Evolutionary conservation across 257 asterid species (phyloP), one percentile per base, ranked within the genome.

Genomic region (Penstemon barbatus): DNA sequence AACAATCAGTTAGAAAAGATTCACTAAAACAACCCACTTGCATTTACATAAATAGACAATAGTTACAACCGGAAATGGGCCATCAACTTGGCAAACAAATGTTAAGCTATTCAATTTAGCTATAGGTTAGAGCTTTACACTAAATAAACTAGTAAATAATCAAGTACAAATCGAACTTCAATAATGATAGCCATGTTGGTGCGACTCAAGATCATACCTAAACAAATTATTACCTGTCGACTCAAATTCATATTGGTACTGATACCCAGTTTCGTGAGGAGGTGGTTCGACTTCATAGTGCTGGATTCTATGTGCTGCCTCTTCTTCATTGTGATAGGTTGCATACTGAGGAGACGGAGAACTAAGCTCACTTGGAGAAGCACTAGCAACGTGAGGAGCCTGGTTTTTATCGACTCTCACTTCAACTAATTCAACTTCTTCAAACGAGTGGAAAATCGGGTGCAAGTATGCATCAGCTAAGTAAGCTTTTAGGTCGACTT

Each of bases 391-490:
- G 12, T 56, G 78, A 36, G 53, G 78, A 36, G 53, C 72, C 61
- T 68, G 76, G 58, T 48, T 74, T 74, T 79, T 76, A 8, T 89
- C 91, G 25, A 81, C 84, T 71, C 51, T 83, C 45, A 87, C 91
- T 39, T 89, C 96, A 42, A 78, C 82, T 74, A 86, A 66, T 13
- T 91, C 89, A 5, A 83, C 89, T 80, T 91, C 93, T 77, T 89
- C 93, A 58, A 89, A 87, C 19, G 98, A 89, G 76, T 65, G 91
- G 81, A 91, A 94, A 48, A 91, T 91, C 3, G 99, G 99, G 36
- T 94, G 99, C 74, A 94, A 71, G 78, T 94, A 94, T 7, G 99
- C 99, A 63, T 94, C 97, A 0, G 96, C 86, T 77, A 94, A 76
- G 82, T 69, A 87, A 7, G 95, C 46, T 66, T 86, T 89, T n/a